Conservation (phyloP, 495 filamentous ascomycete species). For the Lophium mytilinum region DNA sequence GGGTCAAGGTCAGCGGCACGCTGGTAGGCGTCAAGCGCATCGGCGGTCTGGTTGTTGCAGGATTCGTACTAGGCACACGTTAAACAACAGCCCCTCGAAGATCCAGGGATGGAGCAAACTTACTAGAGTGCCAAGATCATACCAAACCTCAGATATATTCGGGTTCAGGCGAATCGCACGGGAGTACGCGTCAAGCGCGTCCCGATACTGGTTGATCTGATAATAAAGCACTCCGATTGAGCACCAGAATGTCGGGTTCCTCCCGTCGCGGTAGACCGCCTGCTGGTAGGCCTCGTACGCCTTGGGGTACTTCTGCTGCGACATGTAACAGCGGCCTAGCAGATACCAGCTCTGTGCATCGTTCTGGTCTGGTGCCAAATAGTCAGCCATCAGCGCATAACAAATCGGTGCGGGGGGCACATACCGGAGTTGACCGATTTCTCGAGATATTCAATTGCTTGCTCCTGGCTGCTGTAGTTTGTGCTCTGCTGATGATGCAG, state of each 20-base stretch:
- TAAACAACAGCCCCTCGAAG: conserved; percentile 22
- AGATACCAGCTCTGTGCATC: conserved; percentile 99
- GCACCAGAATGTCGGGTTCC: conserved; percentile 99
- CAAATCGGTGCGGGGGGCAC: conserved; percentile 27
- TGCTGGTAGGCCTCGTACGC: conserved; percentile 99
- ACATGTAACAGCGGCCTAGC: conserved; percentile 97
- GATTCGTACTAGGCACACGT: conserved; percentile 69
- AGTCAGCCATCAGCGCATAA: conserved; percentile 22
- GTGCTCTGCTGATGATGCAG: conserved; percentile 92
- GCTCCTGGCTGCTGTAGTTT: conserved; percentile 82
- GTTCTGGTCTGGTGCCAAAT: conserved; percentile 58
- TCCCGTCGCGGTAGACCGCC: conserved; percentile 94
- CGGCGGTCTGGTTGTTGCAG: conserved; percentile 96
- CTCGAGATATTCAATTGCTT: conserved; percentile 93
- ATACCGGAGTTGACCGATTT: conserved; percentile 91
- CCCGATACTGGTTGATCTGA: conserved; percentile 99
- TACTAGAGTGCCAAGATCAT: conserved; percentile 93
- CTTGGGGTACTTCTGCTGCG: conserved; percentile 97
- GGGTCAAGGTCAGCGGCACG: conserved; percentile 92
- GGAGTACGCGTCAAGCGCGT: conserved; percentile 97
- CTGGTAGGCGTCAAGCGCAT: conserved; percentile 93
- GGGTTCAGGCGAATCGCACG: conserved; percentile 96
- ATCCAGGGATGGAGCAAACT: conserved; percentile 34
- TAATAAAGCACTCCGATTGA: conserved; percentile 99
- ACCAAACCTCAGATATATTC: conserved; percentile 99